Evolutionary conservation across 768 basidiomycete genomes (phyloP), one percentile per base, ranked within the genome.

Genomic region (Amanita polypyramis): DNA sequence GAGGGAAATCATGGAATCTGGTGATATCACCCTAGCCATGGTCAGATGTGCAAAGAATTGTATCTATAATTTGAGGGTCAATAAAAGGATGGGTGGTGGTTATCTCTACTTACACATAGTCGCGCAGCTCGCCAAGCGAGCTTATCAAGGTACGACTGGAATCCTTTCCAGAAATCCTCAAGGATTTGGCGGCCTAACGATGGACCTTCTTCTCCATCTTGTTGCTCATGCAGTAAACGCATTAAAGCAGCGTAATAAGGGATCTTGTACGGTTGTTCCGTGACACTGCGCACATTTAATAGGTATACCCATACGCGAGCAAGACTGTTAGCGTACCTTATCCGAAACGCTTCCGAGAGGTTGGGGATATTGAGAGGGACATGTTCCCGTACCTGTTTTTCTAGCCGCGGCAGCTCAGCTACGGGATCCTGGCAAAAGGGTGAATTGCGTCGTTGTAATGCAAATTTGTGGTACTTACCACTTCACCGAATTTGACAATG

Each of bases 221-320:
- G 61, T 32, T 63, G 69, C 56, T 78, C 74, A 55, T 79, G 74
- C 33, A 97, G 68, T 33, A 80, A 65, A 17, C 82, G 75, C 41
- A 96, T 72, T 14, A 97, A 66, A 9, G 87, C 79, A 10, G 89
- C 89, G 64, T 92, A 93, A 60, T 81, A 86, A 0, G 91, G 85
- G 30, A 89, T 85, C 70, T 98, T 99, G 71, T 80, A 93, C 0
- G 94, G 93, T 56, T 96, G 86, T 65, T 97, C 90, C 0, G 85
- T 90, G 45, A 90, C 79, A 43, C 89, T 92, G 58, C 4, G 25
- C 6, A 34, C n/a, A 30, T 15, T 37, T 53, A n/a, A 4, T 40
- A 62, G 44, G 50, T 43, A 43, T 17, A 23, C 44, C 33, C 5
- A 47, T 17, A 23, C n/a, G 33, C 1, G 15, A 38, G 37, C 20